phyloP scores from a whole-genome alignment of 371 early-diverging fungal species.

The Mucor indicus region DNA sequence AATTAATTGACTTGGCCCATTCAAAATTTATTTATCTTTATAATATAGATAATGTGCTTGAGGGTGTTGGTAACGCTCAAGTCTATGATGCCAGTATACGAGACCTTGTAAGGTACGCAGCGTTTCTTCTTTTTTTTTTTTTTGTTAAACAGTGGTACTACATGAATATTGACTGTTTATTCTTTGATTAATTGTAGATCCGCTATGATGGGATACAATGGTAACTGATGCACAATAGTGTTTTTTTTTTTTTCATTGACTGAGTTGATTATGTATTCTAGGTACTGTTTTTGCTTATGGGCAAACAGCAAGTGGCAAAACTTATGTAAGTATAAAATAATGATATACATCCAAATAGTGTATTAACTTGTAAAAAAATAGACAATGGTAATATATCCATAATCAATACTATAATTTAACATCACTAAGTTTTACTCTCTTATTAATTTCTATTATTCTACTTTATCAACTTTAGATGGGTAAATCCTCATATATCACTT shows the following conservation, averaged over 20 bases:
- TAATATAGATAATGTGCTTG: conserved; percentile 16
- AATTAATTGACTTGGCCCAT: conserved; percentile 8
- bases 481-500: conserved; percentile 5
- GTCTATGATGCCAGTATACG: conserved; percentile 28
- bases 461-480: conserved; percentile 14
- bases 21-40: conserved; percentile 3
- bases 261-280: conserved; percentile 3
- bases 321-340: conserved; percentile 55
- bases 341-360: background rate
- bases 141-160: background rate
- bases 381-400: conserved; percentile 25
- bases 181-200: conserved; percentile 8
- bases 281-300: conserved; percentile 93
- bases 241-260: conserved; percentile 1
- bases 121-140: background rate
- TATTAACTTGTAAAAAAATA: conserved; percentile 9
- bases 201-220: conserved; percentile 61
- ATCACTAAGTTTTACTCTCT: background rate
- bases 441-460: background rate
- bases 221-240: conserved; percentile 20
- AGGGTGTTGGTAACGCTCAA: conserved; percentile 24
- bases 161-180: background rate
- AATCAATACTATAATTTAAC: background rate
- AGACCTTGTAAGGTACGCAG: conserved; percentile 31
- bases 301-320: conserved; percentile 98